phyloP scores from a whole-genome alignment of 2,329 filamentous ascomycete genomes.

The Boeremia lycopersici region DNA sequence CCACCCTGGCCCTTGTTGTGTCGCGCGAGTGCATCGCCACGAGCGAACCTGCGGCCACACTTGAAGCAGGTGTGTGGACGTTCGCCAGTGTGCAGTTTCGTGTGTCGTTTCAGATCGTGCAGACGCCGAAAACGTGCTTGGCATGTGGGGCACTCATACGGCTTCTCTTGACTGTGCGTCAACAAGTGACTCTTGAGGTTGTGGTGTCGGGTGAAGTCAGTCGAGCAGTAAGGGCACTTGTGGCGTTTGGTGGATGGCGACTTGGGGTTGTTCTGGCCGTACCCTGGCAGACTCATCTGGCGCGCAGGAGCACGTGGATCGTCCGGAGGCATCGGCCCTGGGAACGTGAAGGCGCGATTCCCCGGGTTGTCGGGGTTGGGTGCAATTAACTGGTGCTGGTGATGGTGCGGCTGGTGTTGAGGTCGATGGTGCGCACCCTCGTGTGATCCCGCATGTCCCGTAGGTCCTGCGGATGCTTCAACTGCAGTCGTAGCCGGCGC shows the following conservation, averaged over 20 bases:
- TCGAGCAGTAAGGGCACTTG: slow-evolving; percentile 94
- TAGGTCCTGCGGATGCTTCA: slow-evolving; percentile 56
- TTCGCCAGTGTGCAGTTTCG: slow-evolving; percentile 95
- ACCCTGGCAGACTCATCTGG: slow-evolving; percentile 65
- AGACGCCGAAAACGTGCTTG: slow-evolving; percentile 88
- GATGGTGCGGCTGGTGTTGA: slow-evolving; percentile 32
- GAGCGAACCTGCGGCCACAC: slow-evolving; percentile 91
- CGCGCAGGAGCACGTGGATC: slow-evolving; percentile 59
- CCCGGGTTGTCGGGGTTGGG: slow-evolving; percentile 45
- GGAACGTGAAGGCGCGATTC: slow-evolving; percentile 68
- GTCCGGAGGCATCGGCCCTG: slow-evolving; percentile 59
- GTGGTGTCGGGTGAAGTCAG: slow-evolving; percentile 95
- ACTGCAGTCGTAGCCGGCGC: slow-evolving; percentile 57
- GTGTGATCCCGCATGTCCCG: slow-evolving; percentile 44
- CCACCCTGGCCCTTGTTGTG: slow-evolving; percentile 96
- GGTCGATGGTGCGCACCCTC: slow-evolving; percentile 46
- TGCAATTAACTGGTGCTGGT: slow-evolving; percentile 45
- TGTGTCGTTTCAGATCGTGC: slow-evolving; percentile 94
- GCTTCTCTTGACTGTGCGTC: slow-evolving; percentile 98
- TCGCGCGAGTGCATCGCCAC: slow-evolving; percentile 90
- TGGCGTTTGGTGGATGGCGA: slow-evolving; percentile 86
- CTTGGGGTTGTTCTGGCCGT: slow-evolving; percentile 63
- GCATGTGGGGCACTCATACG: slow-evolving; percentile 92
- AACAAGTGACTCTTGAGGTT: slow-evolving; percentile 97
- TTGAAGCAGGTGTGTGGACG: slow-evolving; percentile 93